Percentiles rank a stretch among this genome's conserved stretches.
phyloP scores from a whole-genome alignment of 2,329 filamentous ascomycete species.

The Coniochaeta sp. region DNA sequence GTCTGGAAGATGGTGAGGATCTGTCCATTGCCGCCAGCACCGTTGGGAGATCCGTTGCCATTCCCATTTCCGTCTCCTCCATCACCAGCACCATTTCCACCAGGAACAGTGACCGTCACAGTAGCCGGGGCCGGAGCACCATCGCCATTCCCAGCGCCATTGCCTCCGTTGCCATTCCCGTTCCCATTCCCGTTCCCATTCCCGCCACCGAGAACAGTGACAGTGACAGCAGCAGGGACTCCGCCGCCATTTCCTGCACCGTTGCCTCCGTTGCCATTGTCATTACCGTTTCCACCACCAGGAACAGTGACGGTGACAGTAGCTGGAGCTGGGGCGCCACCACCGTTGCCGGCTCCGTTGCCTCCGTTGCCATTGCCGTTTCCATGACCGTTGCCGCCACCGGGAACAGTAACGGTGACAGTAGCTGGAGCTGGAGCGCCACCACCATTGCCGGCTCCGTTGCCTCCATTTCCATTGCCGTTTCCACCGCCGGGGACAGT shows the following conservation, averaged over 20 bases:
- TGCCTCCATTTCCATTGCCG: background rate
- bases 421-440: background rate
- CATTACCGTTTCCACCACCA: no score
- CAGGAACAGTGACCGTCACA: background rate
- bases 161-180: conserved; percentile 3
- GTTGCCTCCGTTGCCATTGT: background rate
- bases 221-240: no score
- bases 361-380: no score
- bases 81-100: conserved; percentile 2
- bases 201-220: background rate
- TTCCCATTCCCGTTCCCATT: background rate
- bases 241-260: background rate
- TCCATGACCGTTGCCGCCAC: background rate
- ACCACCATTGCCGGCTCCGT: background rate
- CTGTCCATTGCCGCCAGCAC: background rate
- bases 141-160: background rate
- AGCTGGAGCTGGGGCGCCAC: background rate
- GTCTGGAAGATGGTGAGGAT: background rate
- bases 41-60: background rate
- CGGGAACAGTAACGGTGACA: conserved; percentile 3
- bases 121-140: background rate
- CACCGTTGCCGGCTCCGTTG: background rate
- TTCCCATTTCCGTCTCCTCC: conserved; percentile 4
- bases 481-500: background rate
- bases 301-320: conserved; percentile 4